Percentiles rank a stretch among this genome's conserved stretches.
Evolutionary conservation across 129 eudicot genomes (phyloP).

Genomic region (Artemisia tridentata): DNA sequence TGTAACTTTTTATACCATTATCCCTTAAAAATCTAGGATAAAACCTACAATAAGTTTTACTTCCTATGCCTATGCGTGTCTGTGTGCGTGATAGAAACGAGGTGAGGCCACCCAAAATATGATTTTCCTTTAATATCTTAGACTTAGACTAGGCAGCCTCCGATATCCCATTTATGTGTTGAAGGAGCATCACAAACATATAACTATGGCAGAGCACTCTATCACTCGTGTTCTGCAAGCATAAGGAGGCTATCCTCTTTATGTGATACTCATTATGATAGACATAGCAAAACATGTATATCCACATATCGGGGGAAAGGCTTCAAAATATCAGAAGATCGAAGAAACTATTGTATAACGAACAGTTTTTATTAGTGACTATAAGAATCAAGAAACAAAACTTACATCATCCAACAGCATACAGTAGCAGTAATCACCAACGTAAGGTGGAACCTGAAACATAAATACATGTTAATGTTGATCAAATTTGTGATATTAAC

Average conservation of each 20-base stretch:
- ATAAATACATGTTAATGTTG: conserved; percentile 18
- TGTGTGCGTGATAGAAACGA: no score
- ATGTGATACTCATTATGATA: background rate
- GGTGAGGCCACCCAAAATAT: no score
- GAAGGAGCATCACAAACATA: conserved; percentile 9
- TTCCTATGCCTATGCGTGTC: no score
- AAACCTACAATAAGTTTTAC: no score
- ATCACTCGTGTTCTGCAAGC: background rate
- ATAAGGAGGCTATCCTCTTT: background rate
- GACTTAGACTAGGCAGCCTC: no score
- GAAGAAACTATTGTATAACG: no score
- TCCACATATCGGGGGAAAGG: no score
- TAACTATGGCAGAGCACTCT: conserved; percentile 1
- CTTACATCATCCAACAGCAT: conserved; percentile 99
- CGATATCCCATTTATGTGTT: background rate
- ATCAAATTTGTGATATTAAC: conserved; percentile 9
- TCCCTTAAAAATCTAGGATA: no score
- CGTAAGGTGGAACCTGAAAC: conserved; percentile 81
- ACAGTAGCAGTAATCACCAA: conserved; percentile 90
- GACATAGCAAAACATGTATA: no score
- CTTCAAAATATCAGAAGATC: no score
- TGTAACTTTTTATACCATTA: no score
- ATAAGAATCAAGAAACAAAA: conserved; percentile 17
- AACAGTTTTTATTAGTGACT: background rate
- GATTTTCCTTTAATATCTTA: no score